Evolutionary conservation across 352 stramenopile genomes (phyloP), one percentile per base, ranked within the genome.

Genomic region (Globisporangium polare): DNA sequence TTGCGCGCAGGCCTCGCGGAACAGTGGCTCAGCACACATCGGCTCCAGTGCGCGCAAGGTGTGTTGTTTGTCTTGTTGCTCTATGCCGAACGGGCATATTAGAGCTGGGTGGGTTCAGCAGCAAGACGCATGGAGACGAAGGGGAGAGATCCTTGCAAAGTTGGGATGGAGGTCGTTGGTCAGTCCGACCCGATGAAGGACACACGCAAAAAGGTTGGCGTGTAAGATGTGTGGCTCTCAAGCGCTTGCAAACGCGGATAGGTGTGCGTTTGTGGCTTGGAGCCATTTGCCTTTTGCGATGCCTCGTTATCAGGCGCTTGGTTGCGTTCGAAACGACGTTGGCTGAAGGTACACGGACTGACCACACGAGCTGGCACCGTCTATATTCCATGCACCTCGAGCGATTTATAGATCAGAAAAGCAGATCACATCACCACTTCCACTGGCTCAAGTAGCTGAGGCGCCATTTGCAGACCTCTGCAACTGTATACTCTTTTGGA

Each of bases 211-310:
- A 3, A 29, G 26, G 26, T 24, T n/a, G 6, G 18, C 39, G 13
- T 17, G 24, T 8, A 53, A 65, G 29, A 53, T 42, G 18, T 65
- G 59, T 53, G 51, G 59, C 49, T 65, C 15, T 9, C 15, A 45
- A 22, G 5, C 15, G 39, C 39, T 4, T 3, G 22, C n/a, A n/a
- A n/a, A n/a, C 26, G 58, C 58, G 46, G 45, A 20, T 43, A 51
- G 57, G 57, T 26, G 17, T 22, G 12, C 13, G 49, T 65, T 59
- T 65, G 35, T 65, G 58, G 4, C 15, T 27, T 49, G 17, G 15
- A 7, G 39, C 15, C 37, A 42, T 39, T 39, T 39, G 10, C 41
- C 13, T 4, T 24, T 27, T 22, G 42, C 41, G 10, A 20, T 15
- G 7, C 10, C 15, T 20, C 24, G 29, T 24, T 42, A 55, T 55